Evolutionary conservation across 2,329 filamentous ascomycete species (phyloP).

Genomic region (Penicillium sp.): DNA sequence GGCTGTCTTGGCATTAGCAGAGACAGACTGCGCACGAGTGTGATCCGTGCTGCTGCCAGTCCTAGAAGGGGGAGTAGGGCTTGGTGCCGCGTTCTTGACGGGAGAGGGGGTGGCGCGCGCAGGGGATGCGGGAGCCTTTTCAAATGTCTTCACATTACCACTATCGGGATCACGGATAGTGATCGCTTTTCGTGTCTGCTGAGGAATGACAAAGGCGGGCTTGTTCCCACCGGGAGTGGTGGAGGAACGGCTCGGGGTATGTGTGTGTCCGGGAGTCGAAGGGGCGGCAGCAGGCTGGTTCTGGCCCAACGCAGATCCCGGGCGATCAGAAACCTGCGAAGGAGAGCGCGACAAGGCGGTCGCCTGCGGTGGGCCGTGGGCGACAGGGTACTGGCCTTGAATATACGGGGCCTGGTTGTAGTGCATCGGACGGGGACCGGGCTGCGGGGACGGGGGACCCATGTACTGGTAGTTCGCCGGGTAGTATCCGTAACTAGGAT

Average conservation of each 20-base stretch:
- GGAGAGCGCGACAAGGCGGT: slow-evolving; percentile 79
- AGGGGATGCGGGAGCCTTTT: slow-evolving; percentile 68
- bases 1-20: slow-evolving; percentile 73
- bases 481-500: slow-evolving; percentile 47
- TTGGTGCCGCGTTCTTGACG: slow-evolving; percentile 68
- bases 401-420: slow-evolving; percentile 56
- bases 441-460: slow-evolving; percentile 52
- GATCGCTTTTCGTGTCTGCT: slow-evolving; percentile 72
- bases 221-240: slow-evolving; percentile 64
- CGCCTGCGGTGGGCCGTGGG: slow-evolving; percentile 59
- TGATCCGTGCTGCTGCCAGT: slow-evolving; percentile 70
- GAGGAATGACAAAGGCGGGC: slow-evolving; percentile 67
- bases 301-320: slow-evolving; percentile 65
- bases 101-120: slow-evolving; percentile 61
- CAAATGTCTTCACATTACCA: slow-evolving; percentile 73
- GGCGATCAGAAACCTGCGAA: slow-evolving; percentile 76
- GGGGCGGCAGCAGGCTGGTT: slow-evolving; percentile 57
- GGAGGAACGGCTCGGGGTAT: slow-evolving; percentile 61
- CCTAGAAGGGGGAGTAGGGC: slow-evolving; percentile 81
- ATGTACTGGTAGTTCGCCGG: slow-evolving; percentile 47
- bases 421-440: slow-evolving; percentile 53
- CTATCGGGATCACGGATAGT: slow-evolving; percentile 83
- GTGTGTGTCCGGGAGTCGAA: slow-evolving; percentile 51
- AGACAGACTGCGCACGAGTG: slow-evolving; percentile 71
- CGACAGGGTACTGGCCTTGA: slow-evolving; percentile 56